Conservation (phyloP, 345 rosid species). For the Heritiera fomes region DNA sequence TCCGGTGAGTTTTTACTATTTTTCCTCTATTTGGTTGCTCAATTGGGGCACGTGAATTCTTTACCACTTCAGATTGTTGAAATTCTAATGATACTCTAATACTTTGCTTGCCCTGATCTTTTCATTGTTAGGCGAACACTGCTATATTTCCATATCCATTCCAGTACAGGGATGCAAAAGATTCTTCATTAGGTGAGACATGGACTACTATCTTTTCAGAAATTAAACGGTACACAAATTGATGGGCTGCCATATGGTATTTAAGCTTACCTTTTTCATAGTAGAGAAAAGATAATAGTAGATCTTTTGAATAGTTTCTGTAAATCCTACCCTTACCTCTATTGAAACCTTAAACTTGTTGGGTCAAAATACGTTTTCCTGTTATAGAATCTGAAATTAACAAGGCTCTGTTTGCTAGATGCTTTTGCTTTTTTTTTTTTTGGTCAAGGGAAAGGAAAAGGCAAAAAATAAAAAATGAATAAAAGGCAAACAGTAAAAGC, state of each 20-base stretch:
- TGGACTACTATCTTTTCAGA: constrained; percentile 9
- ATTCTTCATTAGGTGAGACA: constrained; percentile 73
- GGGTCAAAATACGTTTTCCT: background rate
- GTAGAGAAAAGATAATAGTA: background rate
- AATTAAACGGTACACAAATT: constrained; percentile 1
- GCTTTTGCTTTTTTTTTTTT: too few species aligned
- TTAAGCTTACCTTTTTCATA: background rate
- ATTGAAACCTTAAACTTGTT: background rate
- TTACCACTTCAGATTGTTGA: background rate
- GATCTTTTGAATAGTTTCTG: background rate
- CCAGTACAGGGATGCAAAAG: constrained; percentile 36
- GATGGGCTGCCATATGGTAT: background rate
- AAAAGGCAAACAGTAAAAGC: too few species aligned
- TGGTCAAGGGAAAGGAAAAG: too few species aligned
- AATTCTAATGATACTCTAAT: constrained; percentile 10
- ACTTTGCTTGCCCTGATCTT: constrained; percentile 7
- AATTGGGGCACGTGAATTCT: constrained; percentile 4
- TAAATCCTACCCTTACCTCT: background rate
- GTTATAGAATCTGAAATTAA: background rate
- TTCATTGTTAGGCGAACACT: constrained; percentile 57
- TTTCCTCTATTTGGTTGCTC: background rate
- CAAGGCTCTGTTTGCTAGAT: too few species aligned
- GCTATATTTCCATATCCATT: constrained; percentile 78
- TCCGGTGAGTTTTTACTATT: constrained; percentile 49
- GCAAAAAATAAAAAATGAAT: too few species aligned